A percentile compares a stretch with the other conserved stretches of the same genome.
Conservation (phyloP, 345 rosid species). For the Pseudoturritis turrita region DNA sequence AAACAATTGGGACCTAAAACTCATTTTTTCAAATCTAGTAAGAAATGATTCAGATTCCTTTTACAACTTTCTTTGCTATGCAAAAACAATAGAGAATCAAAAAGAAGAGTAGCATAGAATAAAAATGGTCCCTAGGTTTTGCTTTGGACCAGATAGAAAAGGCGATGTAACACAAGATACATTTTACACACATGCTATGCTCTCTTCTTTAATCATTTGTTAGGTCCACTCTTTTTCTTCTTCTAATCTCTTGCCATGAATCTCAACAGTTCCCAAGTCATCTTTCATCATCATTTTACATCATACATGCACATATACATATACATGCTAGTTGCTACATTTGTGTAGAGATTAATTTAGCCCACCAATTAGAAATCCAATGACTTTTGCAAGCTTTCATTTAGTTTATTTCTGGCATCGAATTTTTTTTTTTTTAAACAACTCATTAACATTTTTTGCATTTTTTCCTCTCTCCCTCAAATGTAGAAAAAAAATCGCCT, state of each 20-base stretch:
- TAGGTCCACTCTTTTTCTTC: constrained; percentile 13
- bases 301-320: neutral
- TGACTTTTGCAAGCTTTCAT: neutral
- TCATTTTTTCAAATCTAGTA: neutral
- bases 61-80: neutral
- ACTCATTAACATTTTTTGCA: neutral
- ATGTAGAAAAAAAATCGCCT: neutral
- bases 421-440: too few relatives aligned
- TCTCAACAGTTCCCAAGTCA: constrained; percentile 18
- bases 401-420: neutral
- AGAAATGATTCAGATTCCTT: constrained; percentile 11
- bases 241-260: constrained; percentile 12
- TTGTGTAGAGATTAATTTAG: neutral
- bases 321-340: neutral
- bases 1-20: neutral
- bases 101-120: constrained; percentile 7
- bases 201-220: constrained; percentile 13
- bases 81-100: neutral
- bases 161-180: constrained; percentile 5
- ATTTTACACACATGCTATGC: constrained; percentile 23
- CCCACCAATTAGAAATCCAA: neutral
- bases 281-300: constrained; percentile 5
- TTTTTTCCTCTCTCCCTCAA: neutral
- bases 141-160: constrained; percentile 29
- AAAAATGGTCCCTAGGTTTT: constrained; percentile 13